Evolutionary conservation across 257 asterid species (phyloP).

Genomic region (Nemophila menziesii): DNA sequence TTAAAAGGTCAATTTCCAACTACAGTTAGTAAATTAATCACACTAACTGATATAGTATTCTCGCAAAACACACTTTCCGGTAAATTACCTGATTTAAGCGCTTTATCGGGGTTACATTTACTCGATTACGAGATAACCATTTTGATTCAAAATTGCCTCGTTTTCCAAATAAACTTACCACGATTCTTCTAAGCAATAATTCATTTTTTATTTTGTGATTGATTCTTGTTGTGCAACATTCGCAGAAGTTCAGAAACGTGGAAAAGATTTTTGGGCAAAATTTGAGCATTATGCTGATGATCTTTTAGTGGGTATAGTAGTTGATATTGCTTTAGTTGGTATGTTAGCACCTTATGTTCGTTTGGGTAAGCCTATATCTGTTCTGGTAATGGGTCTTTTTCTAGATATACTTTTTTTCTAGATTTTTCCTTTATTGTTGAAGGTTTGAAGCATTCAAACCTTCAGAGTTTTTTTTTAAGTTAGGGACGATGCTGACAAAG

Average conservation of each 20-base stretch:
- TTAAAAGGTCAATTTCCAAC: conserved; percentile 62
- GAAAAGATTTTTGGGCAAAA: conserved; percentile 92
- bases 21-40: conserved; percentile 37
- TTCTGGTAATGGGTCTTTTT: no score
- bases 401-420: no score
- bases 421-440: no score
- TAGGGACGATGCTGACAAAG: no score
- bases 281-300: conserved; percentile 94
- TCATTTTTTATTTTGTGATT: conserved; percentile 62
- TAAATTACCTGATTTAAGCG: conserved; percentile 64
- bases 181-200: conserved; percentile 65
- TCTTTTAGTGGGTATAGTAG: conserved; percentile 78
- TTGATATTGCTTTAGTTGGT: conserved; percentile 88
- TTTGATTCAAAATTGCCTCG: conserved; percentile 58
- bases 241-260: conserved; percentile 94
- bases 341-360: conserved; percentile 95
- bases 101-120: conserved; percentile 42
- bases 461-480: no score
- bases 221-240: conserved; percentile 97
- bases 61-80: conserved; percentile 77
- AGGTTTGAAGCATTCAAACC: no score
- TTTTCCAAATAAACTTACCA: conserved; percentile 52
- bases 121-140: conserved; percentile 68
- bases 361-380: conserved; percentile 59
- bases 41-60: conserved; percentile 50